Evolutionary conservation across 257 asterid species (phyloP).

Genomic region (Solanum corneliomulleri): DNA sequence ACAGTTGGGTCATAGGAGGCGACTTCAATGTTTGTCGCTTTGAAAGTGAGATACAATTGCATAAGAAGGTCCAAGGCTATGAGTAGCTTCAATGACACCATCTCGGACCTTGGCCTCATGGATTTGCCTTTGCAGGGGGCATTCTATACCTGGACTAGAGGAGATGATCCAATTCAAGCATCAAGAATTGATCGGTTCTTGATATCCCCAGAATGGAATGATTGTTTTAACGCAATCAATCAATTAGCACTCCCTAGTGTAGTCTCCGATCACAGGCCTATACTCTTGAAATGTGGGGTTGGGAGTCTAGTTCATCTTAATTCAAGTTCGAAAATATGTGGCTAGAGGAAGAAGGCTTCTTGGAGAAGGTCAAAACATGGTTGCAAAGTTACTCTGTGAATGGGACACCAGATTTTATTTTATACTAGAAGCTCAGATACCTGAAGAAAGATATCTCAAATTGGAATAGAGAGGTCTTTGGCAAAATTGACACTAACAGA

Average conservation of each 20-base stretch:
- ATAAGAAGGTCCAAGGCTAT: neutral
- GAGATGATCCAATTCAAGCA: neutral
- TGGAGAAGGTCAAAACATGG: neutral
- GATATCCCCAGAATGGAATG: neutral
- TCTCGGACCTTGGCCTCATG: neutral
- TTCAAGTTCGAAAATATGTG: neutral
- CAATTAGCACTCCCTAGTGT: neutral
- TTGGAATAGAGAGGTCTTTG: neutral
- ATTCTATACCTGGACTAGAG: neutral
- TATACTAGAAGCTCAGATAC: neutral
- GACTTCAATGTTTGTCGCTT: neutral
- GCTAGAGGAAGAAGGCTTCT: neutral
- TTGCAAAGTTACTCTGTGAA: neutral
- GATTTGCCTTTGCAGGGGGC: neutral
- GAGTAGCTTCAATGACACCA: neutral
- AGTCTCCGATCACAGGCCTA: neutral
- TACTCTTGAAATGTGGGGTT: neutral
- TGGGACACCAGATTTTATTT: neutral
- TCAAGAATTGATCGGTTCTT: neutral
- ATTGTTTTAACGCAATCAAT: neutral
- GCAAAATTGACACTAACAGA: neutral
- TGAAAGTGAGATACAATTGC: neutral
- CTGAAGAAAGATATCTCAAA: neutral
- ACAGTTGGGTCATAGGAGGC: neutral
- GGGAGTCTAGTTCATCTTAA: neutral